phyloP scores from a whole-genome alignment of 2,329 filamentous ascomycete species.

The Alternaria viburni region DNA sequence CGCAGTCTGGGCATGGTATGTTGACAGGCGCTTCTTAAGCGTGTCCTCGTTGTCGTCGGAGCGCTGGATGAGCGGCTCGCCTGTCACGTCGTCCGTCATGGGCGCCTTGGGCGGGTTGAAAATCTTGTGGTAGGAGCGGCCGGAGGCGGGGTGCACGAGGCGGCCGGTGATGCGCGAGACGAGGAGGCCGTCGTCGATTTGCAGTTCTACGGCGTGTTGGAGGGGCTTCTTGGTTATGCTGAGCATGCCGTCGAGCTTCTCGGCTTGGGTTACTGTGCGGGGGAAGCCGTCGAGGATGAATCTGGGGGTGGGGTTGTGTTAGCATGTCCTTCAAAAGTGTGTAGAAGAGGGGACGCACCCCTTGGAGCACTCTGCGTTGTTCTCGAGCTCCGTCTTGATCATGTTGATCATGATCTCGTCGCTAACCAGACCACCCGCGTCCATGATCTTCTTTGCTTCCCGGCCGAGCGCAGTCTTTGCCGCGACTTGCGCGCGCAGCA shows the following conservation, averaged over 20 bases:
- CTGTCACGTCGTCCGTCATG: conserved; percentile 97
- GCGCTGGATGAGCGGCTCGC: conserved; percentile 94
- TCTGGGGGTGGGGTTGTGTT: conserved; percentile 54
- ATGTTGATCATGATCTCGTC: conserved; percentile 99
- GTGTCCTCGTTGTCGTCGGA: conserved; percentile 97
- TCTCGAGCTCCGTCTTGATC: conserved; percentile 97
- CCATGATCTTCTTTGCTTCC: conserved; percentile 99
- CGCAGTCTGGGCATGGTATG: conserved; percentile 92
- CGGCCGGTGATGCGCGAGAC: conserved; percentile 97
- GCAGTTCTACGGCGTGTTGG: conserved; percentile 93
- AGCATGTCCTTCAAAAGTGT: background rate
- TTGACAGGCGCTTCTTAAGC: conserved; percentile 89
- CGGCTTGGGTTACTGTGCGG: conserved; percentile 91
- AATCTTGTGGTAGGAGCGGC: conserved; percentile 95
- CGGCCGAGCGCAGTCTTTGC: conserved; percentile 94
- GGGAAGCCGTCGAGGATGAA: conserved; percentile 99
- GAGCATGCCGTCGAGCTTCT: conserved; percentile 95
- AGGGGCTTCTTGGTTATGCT: conserved; percentile 77
- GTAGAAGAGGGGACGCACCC: conserved; percentile 65
- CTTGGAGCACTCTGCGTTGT: conserved; percentile 94
- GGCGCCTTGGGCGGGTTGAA: conserved; percentile 95
- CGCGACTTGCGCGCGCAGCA: conserved; percentile 97
- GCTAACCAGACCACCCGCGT: conserved; percentile 94
- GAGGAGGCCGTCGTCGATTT: conserved; percentile 93
- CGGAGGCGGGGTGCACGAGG: conserved; percentile 92